Evolutionary conservation across 306 rosid species (phyloP).

Genomic region (Corylus avellana): DNA sequence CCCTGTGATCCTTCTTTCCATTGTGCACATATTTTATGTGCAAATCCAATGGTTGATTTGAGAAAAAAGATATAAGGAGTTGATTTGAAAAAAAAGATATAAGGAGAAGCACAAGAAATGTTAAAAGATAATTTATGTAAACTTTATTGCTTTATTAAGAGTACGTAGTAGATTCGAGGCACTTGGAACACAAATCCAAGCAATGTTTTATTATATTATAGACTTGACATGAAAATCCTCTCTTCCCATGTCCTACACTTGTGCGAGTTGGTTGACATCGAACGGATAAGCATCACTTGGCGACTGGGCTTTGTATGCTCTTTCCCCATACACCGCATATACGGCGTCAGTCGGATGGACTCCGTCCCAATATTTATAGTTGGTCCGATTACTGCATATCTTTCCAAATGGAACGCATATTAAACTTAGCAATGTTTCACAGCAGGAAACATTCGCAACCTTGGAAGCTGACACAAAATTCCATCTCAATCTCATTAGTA

Average conservation of each 20-base stretch:
- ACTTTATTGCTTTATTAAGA: too few relatives aligned
- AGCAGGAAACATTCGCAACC: background rate
- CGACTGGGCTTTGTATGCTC: slow-evolving; percentile 14
- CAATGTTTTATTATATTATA: too few relatives aligned
- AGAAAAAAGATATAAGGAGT: too few relatives aligned
- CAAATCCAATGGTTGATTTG: too few relatives aligned
- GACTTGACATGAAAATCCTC: too few relatives aligned
- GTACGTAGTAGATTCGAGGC: too few relatives aligned
- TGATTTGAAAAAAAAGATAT: too few relatives aligned
- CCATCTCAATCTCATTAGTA: background rate
- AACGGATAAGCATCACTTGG: slow-evolving; percentile 13
- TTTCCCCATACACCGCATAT: background rate
- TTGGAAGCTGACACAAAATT: background rate
- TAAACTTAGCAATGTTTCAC: background rate
- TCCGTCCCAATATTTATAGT: slow-evolving; percentile 15
- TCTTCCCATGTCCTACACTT: background rate
- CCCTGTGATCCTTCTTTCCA: too few relatives aligned
- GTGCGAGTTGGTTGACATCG: slow-evolving; percentile 10
- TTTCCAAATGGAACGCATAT: background rate
- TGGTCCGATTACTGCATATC: slow-evolving; percentile 7
- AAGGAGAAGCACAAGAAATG: too few relatives aligned
- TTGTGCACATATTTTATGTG: too few relatives aligned
- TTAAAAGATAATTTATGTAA: too few relatives aligned
- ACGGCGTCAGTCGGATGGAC: slow-evolving; percentile 22
- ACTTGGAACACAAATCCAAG: too few relatives aligned